A percentile compares a stretch with the other conserved stretches of the same genome.
phyloP scores from a whole-genome alignment of 2,329 filamentous ascomycete genomes.

The Ambrosiella beaveri region DNA sequence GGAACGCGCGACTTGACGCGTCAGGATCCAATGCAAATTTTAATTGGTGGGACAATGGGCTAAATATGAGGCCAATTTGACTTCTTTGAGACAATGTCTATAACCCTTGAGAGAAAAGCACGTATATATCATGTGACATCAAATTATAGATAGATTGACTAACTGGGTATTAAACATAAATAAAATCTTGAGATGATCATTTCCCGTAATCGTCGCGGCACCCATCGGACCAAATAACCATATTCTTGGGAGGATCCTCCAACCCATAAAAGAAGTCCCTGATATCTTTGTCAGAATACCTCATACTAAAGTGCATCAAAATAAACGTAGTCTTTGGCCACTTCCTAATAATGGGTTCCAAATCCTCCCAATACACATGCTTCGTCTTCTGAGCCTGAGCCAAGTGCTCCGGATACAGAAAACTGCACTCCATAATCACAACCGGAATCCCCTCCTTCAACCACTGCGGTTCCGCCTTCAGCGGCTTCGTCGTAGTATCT shows the following conservation, averaged over 20 bases:
- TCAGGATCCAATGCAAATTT: background rate
- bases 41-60: background rate
- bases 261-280: constrained; percentile 25
- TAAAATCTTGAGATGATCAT: background rate
- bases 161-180: background rate
- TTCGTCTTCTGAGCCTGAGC: constrained; percentile 28
- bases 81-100: constrained; percentile 5
- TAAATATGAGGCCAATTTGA: constrained; percentile 7
- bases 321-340: constrained; percentile 29
- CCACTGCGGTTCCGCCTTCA: constrained; percentile 25
- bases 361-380: constrained; percentile 29
- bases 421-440: constrained; percentile 33
- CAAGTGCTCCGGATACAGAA: constrained; percentile 26
- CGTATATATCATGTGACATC: constrained; percentile 3
- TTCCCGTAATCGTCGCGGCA: constrained; percentile 10
- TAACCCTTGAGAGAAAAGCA: background rate
- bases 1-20: constrained; percentile 3
- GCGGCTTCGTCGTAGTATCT: constrained; percentile 26
- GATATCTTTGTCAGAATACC: constrained; percentile 26
- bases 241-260: constrained; percentile 24
- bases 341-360: constrained; percentile 26
- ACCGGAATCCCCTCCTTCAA: constrained; percentile 24
- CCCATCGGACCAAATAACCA: constrained; percentile 31
- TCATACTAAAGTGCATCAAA: constrained; percentile 30
- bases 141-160: background rate